Conservation (phyloP, 106 monocot species). For the Alisma plantagoaquatica region DNA sequence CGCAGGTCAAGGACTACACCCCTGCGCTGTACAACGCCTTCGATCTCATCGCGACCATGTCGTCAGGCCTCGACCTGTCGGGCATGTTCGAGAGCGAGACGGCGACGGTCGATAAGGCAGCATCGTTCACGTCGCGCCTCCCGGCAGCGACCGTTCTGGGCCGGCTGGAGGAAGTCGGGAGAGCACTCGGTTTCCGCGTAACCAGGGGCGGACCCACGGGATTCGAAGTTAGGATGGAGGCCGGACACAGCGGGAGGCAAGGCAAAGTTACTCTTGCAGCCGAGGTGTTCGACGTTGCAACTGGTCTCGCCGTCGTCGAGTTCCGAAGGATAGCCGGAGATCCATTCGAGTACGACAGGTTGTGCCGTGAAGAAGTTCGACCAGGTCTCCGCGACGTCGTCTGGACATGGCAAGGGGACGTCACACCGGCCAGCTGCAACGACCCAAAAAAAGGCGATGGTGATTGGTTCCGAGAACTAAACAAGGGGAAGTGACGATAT, state of each 20-base stretch:
- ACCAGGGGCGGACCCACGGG: conserved; percentile 20
- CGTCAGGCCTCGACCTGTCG: conserved; percentile 28
- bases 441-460: too few species aligned
- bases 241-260: conserved; percentile 30
- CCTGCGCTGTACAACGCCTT: conserved; percentile 29
- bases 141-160: conserved; percentile 30
- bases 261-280: conserved; percentile 34
- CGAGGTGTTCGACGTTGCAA: conserved; percentile 47
- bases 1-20: neutral
- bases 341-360: conserved; percentile 43
- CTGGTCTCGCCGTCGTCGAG: conserved; percentile 47
- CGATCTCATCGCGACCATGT: conserved; percentile 29
- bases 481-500: too few species aligned
- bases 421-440: too few species aligned
- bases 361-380: conserved; percentile 50
- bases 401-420: conserved; percentile 71
- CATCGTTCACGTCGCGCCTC: conserved; percentile 39
- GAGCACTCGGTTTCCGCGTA: conserved; percentile 29
- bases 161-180: conserved; percentile 31
- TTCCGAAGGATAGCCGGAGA: conserved; percentile 50
- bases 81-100: conserved; percentile 27
- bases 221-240: conserved; percentile 41
- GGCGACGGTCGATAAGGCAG: neutral
- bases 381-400: conserved; percentile 57
- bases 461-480: too few species aligned